phyloP scores from a whole-genome alignment of 2,329 filamentous ascomycete species.

The Blumeriella jaapii region DNA sequence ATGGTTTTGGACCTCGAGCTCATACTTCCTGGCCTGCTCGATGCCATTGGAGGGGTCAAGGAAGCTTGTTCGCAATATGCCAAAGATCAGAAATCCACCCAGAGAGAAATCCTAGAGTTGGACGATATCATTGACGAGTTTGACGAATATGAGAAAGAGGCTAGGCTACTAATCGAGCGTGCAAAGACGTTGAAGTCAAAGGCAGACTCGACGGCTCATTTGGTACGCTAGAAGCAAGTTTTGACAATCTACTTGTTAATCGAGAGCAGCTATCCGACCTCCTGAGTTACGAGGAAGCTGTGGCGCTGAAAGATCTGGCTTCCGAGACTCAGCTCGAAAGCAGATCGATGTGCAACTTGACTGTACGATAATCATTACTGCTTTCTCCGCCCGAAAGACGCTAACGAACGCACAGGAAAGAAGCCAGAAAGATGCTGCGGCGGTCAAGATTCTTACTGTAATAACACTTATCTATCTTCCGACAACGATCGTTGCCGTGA shows the following conservation, averaged over 20 bases:
- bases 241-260: background rate
- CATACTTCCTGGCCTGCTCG: too few species aligned
- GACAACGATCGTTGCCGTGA: slow-evolving; percentile 17
- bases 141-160: slow-evolving; percentile 12
- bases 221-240: slow-evolving; percentile 6
- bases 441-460: slow-evolving; percentile 20
- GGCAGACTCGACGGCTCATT: slow-evolving; percentile 11
- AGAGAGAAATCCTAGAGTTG: background rate
- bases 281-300: slow-evolving; percentile 14
- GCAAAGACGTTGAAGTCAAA: slow-evolving; percentile 9
- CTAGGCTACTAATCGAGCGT: slow-evolving; percentile 7
- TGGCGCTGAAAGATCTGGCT: slow-evolving; percentile 10
- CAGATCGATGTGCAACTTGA: slow-evolving; percentile 13
- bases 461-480: slow-evolving; percentile 21
- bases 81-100: background rate
- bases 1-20: slow-evolving; percentile 15
- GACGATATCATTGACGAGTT: slow-evolving; percentile 8
- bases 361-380: slow-evolving; percentile 7
- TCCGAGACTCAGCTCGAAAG: slow-evolving; percentile 12
- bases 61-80: slow-evolving; percentile 7
- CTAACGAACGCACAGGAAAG: slow-evolving; percentile 7
- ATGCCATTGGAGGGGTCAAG: too few species aligned
- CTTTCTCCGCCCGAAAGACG: background rate
- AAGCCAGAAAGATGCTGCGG: slow-evolving; percentile 19
- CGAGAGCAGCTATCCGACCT: slow-evolving; percentile 13